Evolutionary conservation across 306 rosid species (phyloP).

Genomic region (Glycine soja): DNA sequence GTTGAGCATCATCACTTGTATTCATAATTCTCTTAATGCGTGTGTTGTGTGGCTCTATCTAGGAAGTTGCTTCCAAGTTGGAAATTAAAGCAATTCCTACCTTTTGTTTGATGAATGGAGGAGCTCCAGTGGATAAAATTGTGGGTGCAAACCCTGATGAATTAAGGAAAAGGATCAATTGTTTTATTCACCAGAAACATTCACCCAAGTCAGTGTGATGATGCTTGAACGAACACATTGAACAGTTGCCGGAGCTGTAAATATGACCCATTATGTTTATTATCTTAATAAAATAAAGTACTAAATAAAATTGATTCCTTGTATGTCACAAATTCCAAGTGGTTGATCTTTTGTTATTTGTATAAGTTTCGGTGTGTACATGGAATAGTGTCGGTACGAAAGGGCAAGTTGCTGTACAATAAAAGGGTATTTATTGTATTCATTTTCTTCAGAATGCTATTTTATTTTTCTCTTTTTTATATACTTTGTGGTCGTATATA

Average conservation of each 20-base stretch:
- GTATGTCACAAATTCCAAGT: conserved; percentile 9
- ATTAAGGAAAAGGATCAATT: conserved; percentile 46
- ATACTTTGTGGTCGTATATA: too few relatives aligned
- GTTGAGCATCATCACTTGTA: not conserved
- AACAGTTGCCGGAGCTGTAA: conserved; percentile 20
- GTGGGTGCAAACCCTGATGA: conserved; percentile 62
- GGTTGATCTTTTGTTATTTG: conserved; percentile 36
- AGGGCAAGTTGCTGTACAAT: conserved; percentile 6
- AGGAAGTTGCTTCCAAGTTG: conserved; percentile 59
- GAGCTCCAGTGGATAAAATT: conserved; percentile 40
- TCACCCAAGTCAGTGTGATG: conserved; percentile 21
- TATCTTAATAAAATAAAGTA: not conserved
- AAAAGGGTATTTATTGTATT: conserved; percentile 8
- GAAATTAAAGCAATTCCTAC: conserved; percentile 62
- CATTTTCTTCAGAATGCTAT: not conserved
- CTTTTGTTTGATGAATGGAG: conserved; percentile 54
- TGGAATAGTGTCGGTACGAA: not conserved
- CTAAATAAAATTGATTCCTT: conserved; percentile 1
- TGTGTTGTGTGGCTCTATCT: conserved; percentile 9
- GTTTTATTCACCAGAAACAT: conserved; percentile 25
- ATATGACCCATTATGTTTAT: conserved; percentile 5
- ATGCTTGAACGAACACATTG: conserved; percentile 16
- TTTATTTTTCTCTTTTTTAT: not conserved
- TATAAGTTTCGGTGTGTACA: conserved; percentile 37
- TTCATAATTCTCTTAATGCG: conserved; percentile 6